phyloP scores from a whole-genome alignment of 192 early-diverging fungal species.

The Allomyces javanicus region DNA sequence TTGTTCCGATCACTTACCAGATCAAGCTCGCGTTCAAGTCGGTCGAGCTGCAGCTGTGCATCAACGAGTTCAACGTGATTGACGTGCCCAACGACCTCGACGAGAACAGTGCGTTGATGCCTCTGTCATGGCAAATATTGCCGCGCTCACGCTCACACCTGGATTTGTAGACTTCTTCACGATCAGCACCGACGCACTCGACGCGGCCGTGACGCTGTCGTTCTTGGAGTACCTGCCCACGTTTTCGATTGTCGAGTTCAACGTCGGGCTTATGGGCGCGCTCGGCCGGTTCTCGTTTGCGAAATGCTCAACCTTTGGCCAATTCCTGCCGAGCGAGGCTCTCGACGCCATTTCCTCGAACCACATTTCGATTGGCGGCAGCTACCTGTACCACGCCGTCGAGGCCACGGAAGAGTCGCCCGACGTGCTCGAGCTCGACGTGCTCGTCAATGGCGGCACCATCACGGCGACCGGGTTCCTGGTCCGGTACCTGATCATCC shows the following conservation, averaged over 20 bases:
- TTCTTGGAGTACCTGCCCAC: not conserved
- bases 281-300: not conserved
- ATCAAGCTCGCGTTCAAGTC: constrained; percentile 25
- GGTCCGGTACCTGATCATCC: constrained; percentile 39
- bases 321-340: not conserved
- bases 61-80: constrained; percentile 62
- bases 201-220: not conserved
- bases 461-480: constrained; percentile 48
- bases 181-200: not conserved
- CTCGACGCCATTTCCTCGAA: not conserved
- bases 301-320: not conserved
- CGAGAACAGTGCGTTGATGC: constrained; percentile 49
- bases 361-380: not conserved
- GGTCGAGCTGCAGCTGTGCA: constrained; percentile 35
- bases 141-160: not conserved
- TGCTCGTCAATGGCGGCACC: constrained; percentile 27
- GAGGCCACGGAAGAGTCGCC: not conserved
- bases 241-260: not conserved
- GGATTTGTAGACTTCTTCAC: not conserved
- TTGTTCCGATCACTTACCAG: constrained; percentile 47
- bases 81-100: constrained; percentile 42
- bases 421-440: constrained; percentile 5
- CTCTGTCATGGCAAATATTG: too few species aligned
- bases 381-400: not conserved
- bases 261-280: not conserved